Percentiles rank a stretch among this genome's conserved stretches.
phyloP scores from a whole-genome alignment of 371 early-diverging fungal species.

The Rhizopus delemar region DNA sequence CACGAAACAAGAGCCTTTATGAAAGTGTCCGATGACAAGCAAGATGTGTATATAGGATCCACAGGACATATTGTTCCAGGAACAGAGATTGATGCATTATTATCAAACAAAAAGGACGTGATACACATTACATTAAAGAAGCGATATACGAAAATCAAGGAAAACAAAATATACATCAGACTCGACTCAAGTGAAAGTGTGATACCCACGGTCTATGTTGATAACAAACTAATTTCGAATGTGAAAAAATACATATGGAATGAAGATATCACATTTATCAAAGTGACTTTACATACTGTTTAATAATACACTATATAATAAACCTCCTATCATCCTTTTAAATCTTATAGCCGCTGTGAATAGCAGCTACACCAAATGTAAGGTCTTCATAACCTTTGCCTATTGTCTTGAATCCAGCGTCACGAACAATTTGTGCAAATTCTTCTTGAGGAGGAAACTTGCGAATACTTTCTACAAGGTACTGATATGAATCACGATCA shows the following conservation, averaged over 20 bases:
- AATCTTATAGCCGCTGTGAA: constrained; percentile 90
- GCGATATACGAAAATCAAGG: constrained; percentile 11
- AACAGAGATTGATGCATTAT: constrained; percentile 28
- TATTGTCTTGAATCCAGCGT: constrained; percentile 88
- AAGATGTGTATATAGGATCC: constrained; percentile 35
- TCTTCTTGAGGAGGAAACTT: constrained; percentile 90
- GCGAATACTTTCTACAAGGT: constrained; percentile 97
- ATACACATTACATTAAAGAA: constrained; percentile 23
- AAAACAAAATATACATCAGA: constrained; percentile 13
- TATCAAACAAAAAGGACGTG: background rate
- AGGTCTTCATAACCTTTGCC: constrained; percentile 91
- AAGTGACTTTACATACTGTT: constrained; percentile 11
- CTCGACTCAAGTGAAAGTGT: constrained; percentile 7
- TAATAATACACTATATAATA: background rate
- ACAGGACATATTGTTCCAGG: constrained; percentile 52
- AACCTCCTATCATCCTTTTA: constrained; percentile 21
- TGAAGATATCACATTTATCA: constrained; percentile 21
- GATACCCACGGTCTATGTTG: constrained; percentile 26
- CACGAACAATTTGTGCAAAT: constrained; percentile 88
- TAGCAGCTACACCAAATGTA: constrained; percentile 96
- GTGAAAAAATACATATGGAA: constrained; percentile 21
- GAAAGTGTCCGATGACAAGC: constrained; percentile 24
- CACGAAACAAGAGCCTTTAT: constrained; percentile 49
- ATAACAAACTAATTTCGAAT: constrained; percentile 8
- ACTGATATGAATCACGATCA: constrained; percentile 93